A percentile compares a stretch with the other conserved stretches of the same genome.
Evolutionary conservation across 2,329 filamentous ascomycete genomes (phyloP).

Genomic region (Chaetomium olivaceum): DNA sequence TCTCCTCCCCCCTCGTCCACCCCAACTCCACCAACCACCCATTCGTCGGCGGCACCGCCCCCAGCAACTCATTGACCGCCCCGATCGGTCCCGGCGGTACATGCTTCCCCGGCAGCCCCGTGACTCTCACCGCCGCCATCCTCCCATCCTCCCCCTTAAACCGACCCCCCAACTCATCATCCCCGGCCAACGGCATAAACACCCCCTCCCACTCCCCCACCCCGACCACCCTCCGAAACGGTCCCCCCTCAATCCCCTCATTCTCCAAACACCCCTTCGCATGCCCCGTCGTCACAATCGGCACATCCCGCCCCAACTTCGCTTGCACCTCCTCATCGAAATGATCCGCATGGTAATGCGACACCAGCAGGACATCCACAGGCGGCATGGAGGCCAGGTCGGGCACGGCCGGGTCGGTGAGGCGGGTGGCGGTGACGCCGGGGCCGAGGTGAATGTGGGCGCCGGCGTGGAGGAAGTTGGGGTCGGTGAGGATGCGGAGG

Average conservation of each 20-base stretch:
- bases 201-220: conserved; percentile 9
- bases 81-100: conserved; percentile 46
- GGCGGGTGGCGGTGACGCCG: conserved; percentile 56
- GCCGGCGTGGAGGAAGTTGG: conserved; percentile 58
- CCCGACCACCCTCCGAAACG: background rate
- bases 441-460: conserved; percentile 63
- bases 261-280: conserved; percentile 53
- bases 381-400: conserved; percentile 60
- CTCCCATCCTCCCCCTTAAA: background rate
- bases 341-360: conserved; percentile 62
- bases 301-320: conserved; percentile 49
- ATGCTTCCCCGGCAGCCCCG: conserved; percentile 66
- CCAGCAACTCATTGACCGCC: conserved; percentile 43
- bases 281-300: conserved; percentile 65
- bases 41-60: conserved; percentile 62
- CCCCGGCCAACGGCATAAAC: background rate
- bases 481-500: conserved; percentile 57
- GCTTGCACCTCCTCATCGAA: conserved; percentile 45
- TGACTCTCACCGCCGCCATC: conserved; percentile 53
- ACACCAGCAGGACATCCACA: conserved; percentile 61
- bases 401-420: conserved; percentile 58
- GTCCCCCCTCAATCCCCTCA: conserved; percentile 20
- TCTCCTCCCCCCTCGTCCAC: conserved; percentile 33
- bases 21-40: conserved; percentile 68
- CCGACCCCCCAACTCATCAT: conserved; percentile 5